These are phyloP conservation scores for Ceratocystis diversiconidia DNA, from an alignment of 2,329 filamentous ascomycete genomes.

Conservation along the genomic window DNA sequence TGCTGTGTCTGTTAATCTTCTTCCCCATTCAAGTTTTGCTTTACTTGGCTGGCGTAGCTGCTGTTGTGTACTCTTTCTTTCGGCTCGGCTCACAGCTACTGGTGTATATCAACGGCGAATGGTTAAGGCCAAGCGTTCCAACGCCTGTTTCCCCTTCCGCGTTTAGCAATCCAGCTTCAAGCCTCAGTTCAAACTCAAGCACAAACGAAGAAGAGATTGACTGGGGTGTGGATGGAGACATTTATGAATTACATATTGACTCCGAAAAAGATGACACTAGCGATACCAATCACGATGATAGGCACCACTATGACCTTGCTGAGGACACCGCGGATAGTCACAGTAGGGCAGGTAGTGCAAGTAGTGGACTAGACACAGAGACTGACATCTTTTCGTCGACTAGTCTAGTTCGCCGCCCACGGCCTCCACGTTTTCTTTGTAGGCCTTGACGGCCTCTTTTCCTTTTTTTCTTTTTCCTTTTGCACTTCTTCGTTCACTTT, in stretches of 20 bases:
- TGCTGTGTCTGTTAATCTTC: constrained; percentile 12
- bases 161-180: too few relatives aligned
- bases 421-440: not conserved
- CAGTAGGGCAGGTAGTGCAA: constrained; percentile 23
- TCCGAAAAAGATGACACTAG: not conserved
- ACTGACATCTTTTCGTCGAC: not conserved
- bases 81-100: constrained; percentile 6
- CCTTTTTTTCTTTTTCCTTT: not conserved
- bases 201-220: constrained; percentile 25
- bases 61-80: constrained; percentile 10
- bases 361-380: constrained; percentile 19
- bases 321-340: constrained; percentile 25
- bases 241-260: constrained; percentile 19
- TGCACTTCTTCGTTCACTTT: constrained; percentile 5
- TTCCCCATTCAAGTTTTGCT: constrained; percentile 15
- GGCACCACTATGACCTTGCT: constrained; percentile 8
- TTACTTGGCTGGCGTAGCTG: not conserved
- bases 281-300: not conserved
- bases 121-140: not conserved
- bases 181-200: constrained; percentile 16
- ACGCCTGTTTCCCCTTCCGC: too few relatives aligned
- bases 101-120: not conserved
- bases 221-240: constrained; percentile 23
- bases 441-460: not conserved
- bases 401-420: not conserved